Evolutionary conservation across 441 rosid genomes (phyloP).

Genomic region (Gossypium gossypioides): DNA sequence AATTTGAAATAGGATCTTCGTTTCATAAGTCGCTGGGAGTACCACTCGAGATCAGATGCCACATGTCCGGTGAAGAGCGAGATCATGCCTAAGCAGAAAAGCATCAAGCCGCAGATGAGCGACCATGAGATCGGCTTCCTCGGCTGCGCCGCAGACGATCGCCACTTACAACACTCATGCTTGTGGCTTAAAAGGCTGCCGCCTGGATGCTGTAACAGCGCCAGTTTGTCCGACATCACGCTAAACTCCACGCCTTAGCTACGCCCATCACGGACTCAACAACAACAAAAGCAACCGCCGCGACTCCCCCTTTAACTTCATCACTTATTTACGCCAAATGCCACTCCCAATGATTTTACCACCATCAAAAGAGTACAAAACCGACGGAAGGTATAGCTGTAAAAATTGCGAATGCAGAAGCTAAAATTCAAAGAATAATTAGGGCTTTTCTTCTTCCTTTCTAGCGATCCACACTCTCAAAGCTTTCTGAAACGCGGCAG

Average conservation of each 20-base stretch:
- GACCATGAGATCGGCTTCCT: conserved; percentile 59
- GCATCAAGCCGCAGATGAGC: conserved; percentile 73
- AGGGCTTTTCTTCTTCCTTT: conserved; percentile 4
- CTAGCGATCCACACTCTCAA: background rate
- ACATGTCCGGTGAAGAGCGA: conserved; percentile 90
- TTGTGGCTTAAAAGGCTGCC: conserved; percentile 20
- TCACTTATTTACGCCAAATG: conserved; percentile 19
- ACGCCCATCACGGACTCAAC: conserved; percentile 37
- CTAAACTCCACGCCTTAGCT: conserved; percentile 51
- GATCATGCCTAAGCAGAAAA: conserved; percentile 73
- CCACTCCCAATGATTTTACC: background rate
- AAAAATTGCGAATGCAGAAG: background rate
- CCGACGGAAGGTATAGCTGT: background rate
- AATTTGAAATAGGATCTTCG: conserved; percentile 41
- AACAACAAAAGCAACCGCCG: background rate
- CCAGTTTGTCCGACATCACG: conserved; percentile 49
- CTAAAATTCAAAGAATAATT: background rate
- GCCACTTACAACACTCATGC: conserved; percentile 30
- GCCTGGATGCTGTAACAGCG: conserved; percentile 25
- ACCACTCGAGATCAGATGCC: conserved; percentile 94
- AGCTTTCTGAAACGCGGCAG: background rate
- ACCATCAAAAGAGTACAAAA: background rate
- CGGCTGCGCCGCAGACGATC: conserved; percentile 35
- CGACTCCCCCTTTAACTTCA: conserved; percentile 25
- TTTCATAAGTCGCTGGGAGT: conserved; percentile 67